Conservation (phyloP, 225 moss, liverwort and hornwort genomes). For the Ulota crispa region DNA sequence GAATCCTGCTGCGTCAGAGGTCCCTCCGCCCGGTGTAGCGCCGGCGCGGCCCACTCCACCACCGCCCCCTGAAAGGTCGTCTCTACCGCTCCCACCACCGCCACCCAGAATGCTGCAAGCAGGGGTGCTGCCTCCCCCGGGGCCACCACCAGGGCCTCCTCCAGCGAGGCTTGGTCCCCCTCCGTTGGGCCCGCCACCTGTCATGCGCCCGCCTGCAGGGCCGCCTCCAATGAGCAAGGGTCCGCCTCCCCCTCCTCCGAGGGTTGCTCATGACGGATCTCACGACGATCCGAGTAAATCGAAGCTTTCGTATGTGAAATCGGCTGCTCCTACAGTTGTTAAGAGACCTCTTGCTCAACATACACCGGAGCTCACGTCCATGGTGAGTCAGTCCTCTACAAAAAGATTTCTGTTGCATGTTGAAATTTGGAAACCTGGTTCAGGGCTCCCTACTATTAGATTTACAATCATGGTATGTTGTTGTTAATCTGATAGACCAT, state of each 20-base stretch:
- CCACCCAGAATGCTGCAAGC: constrained; percentile 52
- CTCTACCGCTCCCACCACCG: constrained; percentile 54
- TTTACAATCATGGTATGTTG: not conserved
- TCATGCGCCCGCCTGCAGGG: constrained; percentile 60
- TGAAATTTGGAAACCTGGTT: not conserved
- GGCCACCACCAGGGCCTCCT: constrained; percentile 62
- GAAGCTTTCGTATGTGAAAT: constrained; percentile 86
- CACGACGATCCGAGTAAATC: constrained; percentile 63
- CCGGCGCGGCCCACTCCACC: constrained; percentile 27
- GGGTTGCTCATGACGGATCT: constrained; percentile 42
- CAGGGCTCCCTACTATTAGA: not conserved
- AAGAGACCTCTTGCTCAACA: constrained; percentile 98
- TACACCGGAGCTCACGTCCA: constrained; percentile 96
- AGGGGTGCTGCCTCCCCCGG: constrained; percentile 49
- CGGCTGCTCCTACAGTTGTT: constrained; percentile 89
- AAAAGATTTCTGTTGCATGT: not conserved
- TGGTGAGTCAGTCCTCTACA: constrained; percentile 52
- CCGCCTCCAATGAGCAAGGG: constrained; percentile 48
- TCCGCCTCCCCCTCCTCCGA: constrained; percentile 61
- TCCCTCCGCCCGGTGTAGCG: constrained; percentile 78
- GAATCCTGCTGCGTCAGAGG: constrained; percentile 47
- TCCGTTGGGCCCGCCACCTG: constrained; percentile 41
- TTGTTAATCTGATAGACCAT: not conserved
- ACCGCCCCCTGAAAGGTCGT: constrained; percentile 45
- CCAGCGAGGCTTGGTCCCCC: constrained; percentile 56